Conservation (phyloP, 1,139 yeast species). For the Pichia sp. region DNA sequence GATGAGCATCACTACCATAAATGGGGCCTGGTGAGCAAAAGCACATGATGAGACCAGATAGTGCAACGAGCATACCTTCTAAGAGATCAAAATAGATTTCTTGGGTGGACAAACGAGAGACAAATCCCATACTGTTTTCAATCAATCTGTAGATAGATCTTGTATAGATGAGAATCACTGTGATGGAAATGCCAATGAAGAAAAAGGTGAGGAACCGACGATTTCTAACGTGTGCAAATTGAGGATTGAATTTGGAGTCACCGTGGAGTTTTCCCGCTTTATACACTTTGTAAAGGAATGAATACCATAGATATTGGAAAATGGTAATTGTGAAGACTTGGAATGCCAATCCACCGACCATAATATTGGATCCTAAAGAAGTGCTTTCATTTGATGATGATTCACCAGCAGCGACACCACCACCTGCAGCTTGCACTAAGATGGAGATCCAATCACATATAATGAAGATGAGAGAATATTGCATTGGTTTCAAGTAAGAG, state of each 20-base stretch:
- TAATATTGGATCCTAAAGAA: constrained; percentile 32
- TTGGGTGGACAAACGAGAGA: constrained; percentile 57
- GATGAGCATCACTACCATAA: constrained; percentile 32
- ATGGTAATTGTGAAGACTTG: constrained; percentile 71
- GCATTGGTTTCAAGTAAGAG: constrained; percentile 37
- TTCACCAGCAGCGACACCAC: constrained; percentile 33
- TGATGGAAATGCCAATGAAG: constrained; percentile 43
- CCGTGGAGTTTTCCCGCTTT: constrained; percentile 22
- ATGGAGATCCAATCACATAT: constrained; percentile 34
- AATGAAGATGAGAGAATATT: constrained; percentile 10
- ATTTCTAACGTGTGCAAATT: constrained; percentile 18
- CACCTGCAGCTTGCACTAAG: constrained; percentile 70
- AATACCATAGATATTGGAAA: constrained; percentile 48
- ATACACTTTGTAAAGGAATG: constrained; percentile 41
- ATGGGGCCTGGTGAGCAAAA: constrained; percentile 59
- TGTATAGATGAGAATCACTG: constrained; percentile 52
- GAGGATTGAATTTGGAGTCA: constrained; percentile 24
- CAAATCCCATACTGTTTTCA: constrained; percentile 74
- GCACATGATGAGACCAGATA: constrained; percentile 40
- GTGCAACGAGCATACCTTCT: constrained; percentile 63
- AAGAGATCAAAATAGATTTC: constrained; percentile 69
- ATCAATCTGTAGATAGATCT: constrained; percentile 76
- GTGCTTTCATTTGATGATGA: not conserved
- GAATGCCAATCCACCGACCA: constrained; percentile 73
- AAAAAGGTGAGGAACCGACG: constrained; percentile 36